These are phyloP conservation scores for Pilaira anomala DNA, from an alignment of 192 early-diverging fungal species.

Conservation along the genomic window DNA sequence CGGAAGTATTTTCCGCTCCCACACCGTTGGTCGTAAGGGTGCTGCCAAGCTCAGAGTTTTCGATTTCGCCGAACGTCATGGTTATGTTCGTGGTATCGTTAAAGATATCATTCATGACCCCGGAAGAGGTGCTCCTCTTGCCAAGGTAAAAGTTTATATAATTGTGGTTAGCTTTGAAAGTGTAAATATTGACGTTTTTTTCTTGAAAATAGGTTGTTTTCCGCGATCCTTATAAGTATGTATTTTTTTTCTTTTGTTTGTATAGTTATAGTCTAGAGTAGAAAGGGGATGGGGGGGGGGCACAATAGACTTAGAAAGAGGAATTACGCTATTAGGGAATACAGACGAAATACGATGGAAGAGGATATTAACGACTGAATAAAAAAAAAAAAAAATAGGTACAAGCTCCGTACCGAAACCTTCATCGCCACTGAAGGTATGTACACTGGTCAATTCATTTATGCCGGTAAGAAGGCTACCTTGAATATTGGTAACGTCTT, in stretches of 20 bases:
- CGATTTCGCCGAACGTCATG: slow-evolving; percentile 95
- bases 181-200: no score
- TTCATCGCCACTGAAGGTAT: slow-evolving; percentile 98
- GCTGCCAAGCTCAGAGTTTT: slow-evolving; percentile 93
- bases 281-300: no score
- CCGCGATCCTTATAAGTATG: slow-evolving; percentile 57
- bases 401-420: slow-evolving; percentile 83
- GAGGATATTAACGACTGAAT: no score
- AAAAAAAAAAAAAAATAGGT: slow-evolving; percentile 36
- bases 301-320: no score
- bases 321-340: no score
- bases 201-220: slow-evolving; percentile 19
- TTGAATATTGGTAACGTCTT: slow-evolving; percentile 94
- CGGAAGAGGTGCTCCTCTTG: slow-evolving; percentile 95
- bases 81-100: slow-evolving; percentile 96
- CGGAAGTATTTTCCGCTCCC: slow-evolving; percentile 98
- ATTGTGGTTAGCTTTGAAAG: no score
- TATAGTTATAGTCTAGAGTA: slow-evolving; percentile 1
- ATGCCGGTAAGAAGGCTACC: slow-evolving; percentile 95
- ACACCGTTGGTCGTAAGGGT: slow-evolving; percentile 89
- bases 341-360: no score
- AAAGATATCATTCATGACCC: slow-evolving; percentile 99
- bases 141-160: slow-evolving; percentile 71
- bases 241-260: slow-evolving; percentile 51
- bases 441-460: slow-evolving; percentile 99